Percentiles rank a stretch among this genome's conserved stretches.
These are phyloP conservation scores for Nannochloris sp. DNA, from an alignment of 139 green algal genomes.

Conservation along the genomic window DNA sequence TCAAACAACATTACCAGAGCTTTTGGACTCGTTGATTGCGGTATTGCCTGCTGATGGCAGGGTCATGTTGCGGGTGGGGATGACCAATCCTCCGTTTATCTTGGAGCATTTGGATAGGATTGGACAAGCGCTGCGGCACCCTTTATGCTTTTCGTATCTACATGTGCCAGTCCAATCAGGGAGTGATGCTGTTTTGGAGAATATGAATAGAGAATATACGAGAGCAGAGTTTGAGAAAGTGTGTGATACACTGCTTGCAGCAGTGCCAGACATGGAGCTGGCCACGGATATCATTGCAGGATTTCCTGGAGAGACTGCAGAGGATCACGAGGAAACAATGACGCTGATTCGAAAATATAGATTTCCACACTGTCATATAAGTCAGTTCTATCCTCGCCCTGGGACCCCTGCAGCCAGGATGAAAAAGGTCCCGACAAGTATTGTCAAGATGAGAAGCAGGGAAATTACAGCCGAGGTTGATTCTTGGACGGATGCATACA, in stretches of 20 bases:
- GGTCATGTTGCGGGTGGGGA: slow-evolving; percentile 80
- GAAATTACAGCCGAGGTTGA: slow-evolving; percentile 60
- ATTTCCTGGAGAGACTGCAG: slow-evolving; percentile 65
- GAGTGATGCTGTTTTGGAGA: slow-evolving; percentile 62
- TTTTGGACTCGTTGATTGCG: slow-evolving; percentile 53
- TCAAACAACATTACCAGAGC: slow-evolving; percentile 51
- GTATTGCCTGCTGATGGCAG: slow-evolving; percentile 59
- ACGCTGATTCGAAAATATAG: slow-evolving; percentile 66
- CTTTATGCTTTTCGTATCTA: slow-evolving; percentile 76
- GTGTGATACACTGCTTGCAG: slow-evolving; percentile 57
- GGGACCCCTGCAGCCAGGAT: slow-evolving; percentile 87
- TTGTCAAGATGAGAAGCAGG: slow-evolving; percentile 50
- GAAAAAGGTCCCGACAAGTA: slow-evolving; percentile 40
- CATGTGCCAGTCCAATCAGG: slow-evolving; percentile 87
- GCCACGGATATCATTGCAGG: slow-evolving; percentile 90
- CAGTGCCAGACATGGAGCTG: slow-evolving; percentile 65
- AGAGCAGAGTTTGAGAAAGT: slow-evolving; percentile 62
- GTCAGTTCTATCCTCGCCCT: slow-evolving; percentile 82
- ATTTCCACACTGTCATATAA: slow-evolving; percentile 80
- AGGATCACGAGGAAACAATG: slow-evolving; percentile 71
- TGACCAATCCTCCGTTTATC: slow-evolving; percentile 95
- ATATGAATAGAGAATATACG: slow-evolving; percentile 92
- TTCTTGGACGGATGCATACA: slow-evolving; percentile 45
- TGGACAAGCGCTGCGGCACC: slow-evolving; percentile 44
- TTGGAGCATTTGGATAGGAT: slow-evolving; percentile 71